phyloP scores from a whole-genome alignment of 768 basidiomycete genomes.

The Pholiota microspora region DNA sequence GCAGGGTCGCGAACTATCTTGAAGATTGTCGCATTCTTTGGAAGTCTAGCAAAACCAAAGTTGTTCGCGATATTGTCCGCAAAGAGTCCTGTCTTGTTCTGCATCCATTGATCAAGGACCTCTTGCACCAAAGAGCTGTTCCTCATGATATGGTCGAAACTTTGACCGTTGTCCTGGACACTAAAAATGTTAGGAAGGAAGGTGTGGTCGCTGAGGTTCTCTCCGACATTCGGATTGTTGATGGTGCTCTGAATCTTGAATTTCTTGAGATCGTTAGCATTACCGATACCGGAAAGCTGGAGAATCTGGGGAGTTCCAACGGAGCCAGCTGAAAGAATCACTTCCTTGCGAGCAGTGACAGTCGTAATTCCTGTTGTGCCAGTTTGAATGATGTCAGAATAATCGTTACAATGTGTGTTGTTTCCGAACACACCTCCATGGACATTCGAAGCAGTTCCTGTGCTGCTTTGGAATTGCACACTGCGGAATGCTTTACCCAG shows the following conservation, averaged over 20 bases:
- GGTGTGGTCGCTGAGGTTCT: constrained; percentile 45
- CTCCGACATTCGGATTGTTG: constrained; percentile 40
- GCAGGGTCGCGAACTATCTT: constrained; percentile 25
- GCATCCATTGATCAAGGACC: constrained; percentile 24
- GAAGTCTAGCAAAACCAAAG: constrained; percentile 29
- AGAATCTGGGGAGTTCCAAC: constrained; percentile 32
- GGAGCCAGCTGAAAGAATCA: constrained; percentile 36
- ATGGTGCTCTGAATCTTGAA: constrained; percentile 36
- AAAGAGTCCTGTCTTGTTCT: constrained; percentile 25
- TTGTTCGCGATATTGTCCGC: constrained; percentile 26
- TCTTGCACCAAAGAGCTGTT: constrained; percentile 14
- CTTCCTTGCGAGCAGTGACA: constrained; percentile 27
- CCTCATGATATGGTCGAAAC: constrained; percentile 23
- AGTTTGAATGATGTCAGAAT: too few species aligned
- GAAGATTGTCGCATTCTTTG: constrained; percentile 23
- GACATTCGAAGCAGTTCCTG: not conserved
- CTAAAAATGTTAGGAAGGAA: constrained; percentile 22
- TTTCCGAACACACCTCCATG: not conserved
- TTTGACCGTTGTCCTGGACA: constrained; percentile 22
- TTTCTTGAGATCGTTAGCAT: constrained; percentile 27
- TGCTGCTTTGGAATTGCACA: constrained; percentile 14
- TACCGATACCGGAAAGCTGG: constrained; percentile 43
- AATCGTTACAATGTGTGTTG: too few species aligned
- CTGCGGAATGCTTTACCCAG: constrained; percentile 20
- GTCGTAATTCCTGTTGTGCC: not conserved